Evolutionary conservation across 257 asterid species (phyloP).

Genomic region (Nicotiana tomentosiformis): DNA sequence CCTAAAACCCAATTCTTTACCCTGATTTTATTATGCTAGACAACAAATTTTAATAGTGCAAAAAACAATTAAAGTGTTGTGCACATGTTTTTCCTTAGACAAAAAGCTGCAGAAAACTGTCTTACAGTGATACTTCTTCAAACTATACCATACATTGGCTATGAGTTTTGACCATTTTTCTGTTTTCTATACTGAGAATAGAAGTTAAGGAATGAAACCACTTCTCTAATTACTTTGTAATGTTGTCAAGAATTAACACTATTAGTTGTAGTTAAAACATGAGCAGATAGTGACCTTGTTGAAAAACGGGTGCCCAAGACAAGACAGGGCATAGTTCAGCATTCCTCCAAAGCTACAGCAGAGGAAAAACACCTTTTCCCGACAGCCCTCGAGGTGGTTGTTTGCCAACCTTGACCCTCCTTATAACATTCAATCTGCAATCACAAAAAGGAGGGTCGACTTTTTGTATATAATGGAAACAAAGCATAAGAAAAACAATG

Average conservation of each 20-base stretch:
- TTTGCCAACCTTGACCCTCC: conserved; percentile 73
- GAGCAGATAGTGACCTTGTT: neutral
- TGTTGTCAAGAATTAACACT: neutral
- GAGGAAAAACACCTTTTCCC: conserved; percentile 59
- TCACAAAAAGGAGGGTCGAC: neutral
- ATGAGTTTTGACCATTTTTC: neutral
- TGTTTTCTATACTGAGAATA: neutral
- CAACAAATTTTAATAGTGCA: neutral
- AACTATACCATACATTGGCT: neutral
- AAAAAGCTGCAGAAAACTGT: neutral
- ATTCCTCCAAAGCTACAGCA: conserved; percentile 44
- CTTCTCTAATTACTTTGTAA: neutral
- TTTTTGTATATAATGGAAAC: neutral
- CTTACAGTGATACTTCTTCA: neutral
- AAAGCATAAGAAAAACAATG: neutral
- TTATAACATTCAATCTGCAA: conserved; percentile 64
- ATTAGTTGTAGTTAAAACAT: neutral
- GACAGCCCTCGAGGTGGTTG: conserved; percentile 31
- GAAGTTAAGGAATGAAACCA: neutral
- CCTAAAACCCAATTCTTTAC: neutral
- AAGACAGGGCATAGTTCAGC: neutral
- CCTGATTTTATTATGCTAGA: neutral
- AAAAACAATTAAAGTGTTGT: neutral
- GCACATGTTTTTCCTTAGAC: neutral
- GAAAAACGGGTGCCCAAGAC: neutral